Conservation (phyloP, 192 early-diverging fungal genomes). For the Ambispora gerdemannii region DNA sequence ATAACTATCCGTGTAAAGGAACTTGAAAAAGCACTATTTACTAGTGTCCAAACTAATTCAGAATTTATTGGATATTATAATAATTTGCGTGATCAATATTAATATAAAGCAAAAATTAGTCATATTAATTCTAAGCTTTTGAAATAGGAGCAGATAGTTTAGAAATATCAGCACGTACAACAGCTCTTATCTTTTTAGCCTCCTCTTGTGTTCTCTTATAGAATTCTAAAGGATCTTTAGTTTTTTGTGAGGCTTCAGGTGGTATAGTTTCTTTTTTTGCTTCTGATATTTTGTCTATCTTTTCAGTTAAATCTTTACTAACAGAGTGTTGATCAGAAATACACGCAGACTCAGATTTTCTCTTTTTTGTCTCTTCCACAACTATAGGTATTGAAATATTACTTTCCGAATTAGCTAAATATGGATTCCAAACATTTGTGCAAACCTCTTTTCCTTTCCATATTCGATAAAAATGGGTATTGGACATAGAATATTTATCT, state of each 20-base stretch:
- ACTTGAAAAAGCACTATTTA: not conserved
- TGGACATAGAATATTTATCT: conserved; percentile 7
- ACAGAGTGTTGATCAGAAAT: not conserved
- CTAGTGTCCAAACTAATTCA: not conserved
- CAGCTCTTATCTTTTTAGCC: no score
- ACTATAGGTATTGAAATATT: not conserved
- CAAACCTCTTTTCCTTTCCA: not conserved
- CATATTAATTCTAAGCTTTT: not conserved
- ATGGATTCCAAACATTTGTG: not conserved
- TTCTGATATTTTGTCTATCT: no score
- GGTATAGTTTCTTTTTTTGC: no score
- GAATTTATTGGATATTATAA: not conserved
- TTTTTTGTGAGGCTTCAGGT: no score
- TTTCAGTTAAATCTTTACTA: not conserved
- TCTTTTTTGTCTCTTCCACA: not conserved
- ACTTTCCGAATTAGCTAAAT: no score
- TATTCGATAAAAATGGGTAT: conserved; percentile 8
- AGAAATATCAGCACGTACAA: no score
- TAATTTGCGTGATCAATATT: not conserved
- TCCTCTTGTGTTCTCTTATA: no score
- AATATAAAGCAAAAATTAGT: no score
- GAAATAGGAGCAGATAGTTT: not conserved
- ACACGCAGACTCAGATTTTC: not conserved
- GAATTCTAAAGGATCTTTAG: no score
- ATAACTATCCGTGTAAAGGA: no score